A percentile compares a stretch with the other conserved stretches of the same genome.
Evolutionary conservation across 176 grass and related monocot genomes (phyloP).

Genomic region (Lolium perenne): DNA sequence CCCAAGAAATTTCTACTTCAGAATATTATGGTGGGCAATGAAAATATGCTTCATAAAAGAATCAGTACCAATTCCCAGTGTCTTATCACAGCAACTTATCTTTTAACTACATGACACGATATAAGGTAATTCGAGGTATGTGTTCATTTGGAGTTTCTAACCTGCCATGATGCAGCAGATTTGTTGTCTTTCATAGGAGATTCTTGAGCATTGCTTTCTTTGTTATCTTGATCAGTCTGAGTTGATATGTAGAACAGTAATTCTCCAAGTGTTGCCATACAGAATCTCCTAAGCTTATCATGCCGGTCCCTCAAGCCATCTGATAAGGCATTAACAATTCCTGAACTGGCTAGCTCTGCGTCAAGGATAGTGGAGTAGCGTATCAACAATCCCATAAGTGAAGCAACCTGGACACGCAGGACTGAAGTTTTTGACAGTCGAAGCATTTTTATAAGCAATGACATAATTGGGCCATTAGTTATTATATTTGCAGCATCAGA

Average conservation of each 20-base stretch:
- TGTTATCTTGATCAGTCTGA: conserved; percentile 76
- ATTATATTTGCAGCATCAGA: conserved; percentile 88
- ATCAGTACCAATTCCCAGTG: neutral
- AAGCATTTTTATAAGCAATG: conserved; percentile 89
- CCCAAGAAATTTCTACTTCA: conserved; percentile 27
- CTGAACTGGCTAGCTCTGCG: conserved; percentile 76
- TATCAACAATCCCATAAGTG: conserved; percentile 92
- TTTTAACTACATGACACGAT: neutral
- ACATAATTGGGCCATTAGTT: conserved; percentile 86
- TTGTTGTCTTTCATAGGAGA: conserved; percentile 83
- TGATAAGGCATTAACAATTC: conserved; percentile 89
- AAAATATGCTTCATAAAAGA: conserved; percentile 7
- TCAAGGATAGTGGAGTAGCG: conserved; percentile 93
- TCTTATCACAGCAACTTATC: conserved; percentile 9
- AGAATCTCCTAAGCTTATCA: conserved; percentile 91
- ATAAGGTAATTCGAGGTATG: neutral
- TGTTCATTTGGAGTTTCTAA: conserved; percentile 48
- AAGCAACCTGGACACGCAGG: conserved; percentile 85
- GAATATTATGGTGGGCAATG: conserved; percentile 29
- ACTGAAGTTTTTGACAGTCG: conserved; percentile 75
- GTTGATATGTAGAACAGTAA: conserved; percentile 96
- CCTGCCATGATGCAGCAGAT: conserved; percentile 77
- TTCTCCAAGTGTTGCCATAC: conserved; percentile 95
- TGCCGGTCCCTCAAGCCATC: conserved; percentile 94
- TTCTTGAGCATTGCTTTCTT: conserved; percentile 70